These are phyloP conservation scores for Paecilomyces sp. DNA, from an alignment of 2,329 filamentous ascomycete species.

Conservation along the genomic window DNA sequence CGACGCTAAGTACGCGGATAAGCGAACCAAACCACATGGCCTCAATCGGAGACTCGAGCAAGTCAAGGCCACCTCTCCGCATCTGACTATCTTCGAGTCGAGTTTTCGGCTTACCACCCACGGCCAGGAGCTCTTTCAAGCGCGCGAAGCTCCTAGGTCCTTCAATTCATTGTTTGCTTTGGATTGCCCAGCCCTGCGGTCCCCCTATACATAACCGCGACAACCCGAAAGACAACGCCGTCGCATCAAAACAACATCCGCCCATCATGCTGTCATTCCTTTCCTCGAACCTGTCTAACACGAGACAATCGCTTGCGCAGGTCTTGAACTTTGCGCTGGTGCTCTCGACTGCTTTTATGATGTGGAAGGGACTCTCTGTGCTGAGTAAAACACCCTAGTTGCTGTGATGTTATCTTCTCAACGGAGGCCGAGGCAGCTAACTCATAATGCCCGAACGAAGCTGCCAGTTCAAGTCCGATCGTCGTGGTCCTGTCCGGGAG, in stretches of 20 bases:
- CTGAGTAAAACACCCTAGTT: not conserved
- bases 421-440: not conserved
- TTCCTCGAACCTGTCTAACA: slow-evolving; percentile 52
- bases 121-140: not conserved
- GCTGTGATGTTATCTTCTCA: not conserved
- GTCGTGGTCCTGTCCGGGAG: slow-evolving; percentile 61
- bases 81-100: not conserved
- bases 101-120: not conserved
- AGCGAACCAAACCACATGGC: not conserved
- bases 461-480: slow-evolving; percentile 64
- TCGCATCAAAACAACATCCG: slow-evolving; percentile 12
- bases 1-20: not conserved
- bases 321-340: slow-evolving; percentile 87
- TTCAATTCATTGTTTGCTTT: not conserved
- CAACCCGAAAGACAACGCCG: not conserved
- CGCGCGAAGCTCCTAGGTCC: not conserved
- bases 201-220: not conserved
- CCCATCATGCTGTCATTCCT: slow-evolving; percentile 61
- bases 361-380: slow-evolving; percentile 85
- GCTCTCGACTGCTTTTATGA: slow-evolving; percentile 87
- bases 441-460: slow-evolving; percentile 9
- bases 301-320: slow-evolving; percentile 73
- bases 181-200: not conserved
- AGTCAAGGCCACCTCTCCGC: not conserved
- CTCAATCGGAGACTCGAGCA: not conserved